phyloP scores from a whole-genome alignment of 805 yeast genomes.

The Ogataea henricii region DNA sequence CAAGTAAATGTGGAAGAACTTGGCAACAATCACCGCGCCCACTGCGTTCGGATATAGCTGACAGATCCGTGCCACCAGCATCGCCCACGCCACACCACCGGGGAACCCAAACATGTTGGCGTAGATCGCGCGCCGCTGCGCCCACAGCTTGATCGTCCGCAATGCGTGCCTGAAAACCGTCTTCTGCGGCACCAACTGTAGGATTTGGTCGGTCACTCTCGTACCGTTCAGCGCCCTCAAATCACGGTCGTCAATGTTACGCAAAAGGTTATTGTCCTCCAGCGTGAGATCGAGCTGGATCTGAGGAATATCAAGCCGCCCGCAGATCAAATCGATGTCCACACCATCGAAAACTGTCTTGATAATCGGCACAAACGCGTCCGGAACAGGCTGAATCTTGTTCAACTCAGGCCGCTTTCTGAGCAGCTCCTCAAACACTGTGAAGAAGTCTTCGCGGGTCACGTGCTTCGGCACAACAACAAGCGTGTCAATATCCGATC shows the following conservation, averaged over 20 bases:
- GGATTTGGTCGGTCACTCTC: slow-evolving; percentile 93
- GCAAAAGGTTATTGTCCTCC: slow-evolving; percentile 79
- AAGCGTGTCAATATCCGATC: slow-evolving; percentile 94
- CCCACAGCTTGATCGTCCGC: slow-evolving; percentile 95
- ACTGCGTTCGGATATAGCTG: slow-evolving; percentile 96
- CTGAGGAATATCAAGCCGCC: slow-evolving; percentile 78
- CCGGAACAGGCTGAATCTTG: slow-evolving; percentile 92
- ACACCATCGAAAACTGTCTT: slow-evolving; percentile 87
- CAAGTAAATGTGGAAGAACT: slow-evolving; percentile 81
- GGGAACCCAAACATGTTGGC: slow-evolving; percentile 97
- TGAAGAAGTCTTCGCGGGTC: slow-evolving; percentile 84
- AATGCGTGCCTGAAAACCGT: slow-evolving; percentile 90
- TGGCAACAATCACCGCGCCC: slow-evolving; percentile 85
- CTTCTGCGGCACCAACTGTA: slow-evolving; percentile 87
- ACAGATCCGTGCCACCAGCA: slow-evolving; percentile 97
- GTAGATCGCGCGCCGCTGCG: slow-evolving; percentile 90
- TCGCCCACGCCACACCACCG: slow-evolving; percentile 99
- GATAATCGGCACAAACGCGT: slow-evolving; percentile 96
- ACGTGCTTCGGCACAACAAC: slow-evolving; percentile 98
- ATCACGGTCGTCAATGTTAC: slow-evolving; percentile 90
- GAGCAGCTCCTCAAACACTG: slow-evolving; percentile 70
- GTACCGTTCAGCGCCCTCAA: slow-evolving; percentile 92
- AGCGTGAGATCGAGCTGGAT: slow-evolving; percentile 75
- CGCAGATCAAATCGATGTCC: slow-evolving; percentile 89
- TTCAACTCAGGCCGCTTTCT: slow-evolving; percentile 78